A percentile compares a stretch with the other conserved stretches of the same genome.
Conservation (phyloP, 768 basidiomycete species). For the Tubosaeta brunneosetosa region DNA sequence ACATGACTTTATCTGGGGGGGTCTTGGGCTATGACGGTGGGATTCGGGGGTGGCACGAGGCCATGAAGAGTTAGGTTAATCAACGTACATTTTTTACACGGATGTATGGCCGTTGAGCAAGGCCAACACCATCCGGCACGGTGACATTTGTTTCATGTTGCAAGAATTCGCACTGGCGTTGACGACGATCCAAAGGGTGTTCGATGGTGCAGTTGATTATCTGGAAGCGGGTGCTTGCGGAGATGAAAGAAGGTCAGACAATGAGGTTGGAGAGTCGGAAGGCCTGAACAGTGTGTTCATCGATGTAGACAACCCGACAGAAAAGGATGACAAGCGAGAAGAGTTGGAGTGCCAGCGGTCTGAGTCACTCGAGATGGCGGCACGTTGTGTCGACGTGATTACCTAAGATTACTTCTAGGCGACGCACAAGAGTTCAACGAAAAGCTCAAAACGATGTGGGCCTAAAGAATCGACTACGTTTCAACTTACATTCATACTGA, state of each 20-base stretch:
- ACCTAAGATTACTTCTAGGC: constrained; percentile 36
- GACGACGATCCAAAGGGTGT: constrained; percentile 42
- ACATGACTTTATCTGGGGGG: constrained; percentile 89
- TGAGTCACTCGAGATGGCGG: too few relatives aligned
- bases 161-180: constrained; percentile 55
- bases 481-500: too few relatives aligned
- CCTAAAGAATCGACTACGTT: constrained; percentile 25
- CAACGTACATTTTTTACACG: too few relatives aligned
- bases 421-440: constrained; percentile 47
- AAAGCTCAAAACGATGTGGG: constrained; percentile 65
- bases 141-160: constrained; percentile 62
- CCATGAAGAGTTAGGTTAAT: too few relatives aligned
- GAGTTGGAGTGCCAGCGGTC: constrained; percentile 16
- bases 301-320: constrained; percentile 26
- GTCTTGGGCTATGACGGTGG: constrained; percentile 97
- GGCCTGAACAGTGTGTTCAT: constrained; percentile 34
- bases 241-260: constrained; percentile 10
- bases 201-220: constrained; percentile 47
- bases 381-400: too few relatives aligned
- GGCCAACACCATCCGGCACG: constrained; percentile 54
- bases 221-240: constrained; percentile 18
- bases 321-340: constrained; percentile 12
- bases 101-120: constrained; percentile 48
- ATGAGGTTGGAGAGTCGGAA: constrained; percentile 2
- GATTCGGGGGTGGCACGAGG: constrained; percentile 88